Percentiles rank a stretch among this genome's conserved stretches.
phyloP scores from a whole-genome alignment of 2,329 filamentous ascomycete genomes.

The Aureobasidium sp. region DNA sequence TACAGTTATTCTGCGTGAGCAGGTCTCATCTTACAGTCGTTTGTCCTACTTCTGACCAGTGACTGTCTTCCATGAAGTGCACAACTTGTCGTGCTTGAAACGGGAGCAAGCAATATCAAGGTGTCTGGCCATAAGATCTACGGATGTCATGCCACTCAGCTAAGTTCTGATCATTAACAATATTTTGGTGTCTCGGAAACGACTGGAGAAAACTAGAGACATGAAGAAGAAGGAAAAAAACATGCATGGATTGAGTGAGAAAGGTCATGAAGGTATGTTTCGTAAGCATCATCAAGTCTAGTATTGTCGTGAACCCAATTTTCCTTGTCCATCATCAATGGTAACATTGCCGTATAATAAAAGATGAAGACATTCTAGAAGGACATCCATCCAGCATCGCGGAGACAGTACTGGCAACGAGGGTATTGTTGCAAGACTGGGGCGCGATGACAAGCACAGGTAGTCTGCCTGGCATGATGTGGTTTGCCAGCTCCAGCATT shows the following conservation, averaged over 20 bases:
- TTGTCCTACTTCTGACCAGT: no score
- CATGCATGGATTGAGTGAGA: not conserved
- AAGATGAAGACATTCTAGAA: not conserved
- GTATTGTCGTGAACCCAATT: not conserved
- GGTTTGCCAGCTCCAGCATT: not conserved
- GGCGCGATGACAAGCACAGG: slow-evolving; percentile 2
- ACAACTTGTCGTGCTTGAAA: no score
- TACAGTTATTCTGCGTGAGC: not conserved
- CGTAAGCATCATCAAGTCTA: slow-evolving; percentile 5
- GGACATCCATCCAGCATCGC: slow-evolving; percentile 7
- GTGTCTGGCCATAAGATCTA: no score
- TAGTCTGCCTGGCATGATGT: not conserved
- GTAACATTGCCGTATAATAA: not conserved
- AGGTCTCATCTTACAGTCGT: not conserved
- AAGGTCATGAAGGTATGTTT: not conserved
- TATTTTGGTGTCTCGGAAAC: not conserved
- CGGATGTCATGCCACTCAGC: not conserved
- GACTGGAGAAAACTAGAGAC: not conserved
- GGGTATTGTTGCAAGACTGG: not conserved
- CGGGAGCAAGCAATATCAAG: no score
- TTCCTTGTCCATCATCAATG: not conserved
- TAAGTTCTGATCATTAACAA: not conserved
- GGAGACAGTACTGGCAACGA: slow-evolving; percentile 6
- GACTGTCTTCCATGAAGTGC: not conserved
- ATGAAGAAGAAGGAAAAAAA: not conserved